Conservation (phyloP, 2,329 filamentous ascomycete species). For the Elsinoe perseae region DNA sequence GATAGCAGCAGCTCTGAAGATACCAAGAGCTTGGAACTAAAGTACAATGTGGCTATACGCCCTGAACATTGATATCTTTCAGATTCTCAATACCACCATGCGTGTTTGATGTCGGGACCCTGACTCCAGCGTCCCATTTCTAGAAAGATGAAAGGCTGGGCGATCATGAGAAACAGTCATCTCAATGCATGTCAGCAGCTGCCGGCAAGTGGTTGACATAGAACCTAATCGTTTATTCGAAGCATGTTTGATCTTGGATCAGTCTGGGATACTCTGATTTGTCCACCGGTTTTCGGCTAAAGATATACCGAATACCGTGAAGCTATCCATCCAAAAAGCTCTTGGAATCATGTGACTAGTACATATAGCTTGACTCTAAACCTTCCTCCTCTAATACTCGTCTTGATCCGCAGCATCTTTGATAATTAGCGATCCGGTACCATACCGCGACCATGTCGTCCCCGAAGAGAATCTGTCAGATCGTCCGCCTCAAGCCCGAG, state of each 20-base stretch:
- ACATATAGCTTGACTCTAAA: neutral
- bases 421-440: no score
- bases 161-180: neutral
- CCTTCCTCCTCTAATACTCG: neutral
- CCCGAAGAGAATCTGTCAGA: conserved; percentile 57
- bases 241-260: neutral
- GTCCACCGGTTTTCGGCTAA: neutral
- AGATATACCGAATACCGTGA: conserved; percentile 3
- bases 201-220: neutral
- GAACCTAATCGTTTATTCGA: neutral
- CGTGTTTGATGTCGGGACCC: no score
- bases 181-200: neutral
- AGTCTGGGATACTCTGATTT: neutral
- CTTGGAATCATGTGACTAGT: neutral
- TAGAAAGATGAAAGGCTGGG: no score
- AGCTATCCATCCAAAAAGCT: neutral
- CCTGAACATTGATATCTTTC: no score
- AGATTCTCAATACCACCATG: no score
- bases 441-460: conserved; percentile 11
- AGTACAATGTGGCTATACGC: neutral
- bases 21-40: neutral
- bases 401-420: no score
- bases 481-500: conserved; percentile 63
- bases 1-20: neutral
- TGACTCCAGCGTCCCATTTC: no score